phyloP scores from a whole-genome alignment of 345 rosid genomes.

The Boechera stricta region DNA sequence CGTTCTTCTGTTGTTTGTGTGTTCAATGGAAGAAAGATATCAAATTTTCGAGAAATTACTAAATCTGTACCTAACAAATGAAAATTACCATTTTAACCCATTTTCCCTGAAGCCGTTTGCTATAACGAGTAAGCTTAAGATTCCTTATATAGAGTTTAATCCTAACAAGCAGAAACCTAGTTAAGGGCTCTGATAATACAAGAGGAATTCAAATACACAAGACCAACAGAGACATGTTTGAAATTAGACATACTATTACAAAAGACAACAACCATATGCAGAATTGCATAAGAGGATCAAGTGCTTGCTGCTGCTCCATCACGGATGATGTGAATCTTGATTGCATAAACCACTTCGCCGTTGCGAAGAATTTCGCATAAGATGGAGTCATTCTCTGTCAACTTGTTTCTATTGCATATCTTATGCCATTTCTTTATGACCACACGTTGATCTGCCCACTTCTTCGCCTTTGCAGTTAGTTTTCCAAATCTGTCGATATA shows the following conservation, averaged over 20 bases:
- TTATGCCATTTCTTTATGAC: background rate
- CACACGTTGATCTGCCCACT: background rate
- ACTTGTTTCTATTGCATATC: background rate
- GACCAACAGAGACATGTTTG: too few species aligned
- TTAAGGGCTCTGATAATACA: too few species aligned
- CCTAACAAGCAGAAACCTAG: background rate
- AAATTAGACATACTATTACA: background rate
- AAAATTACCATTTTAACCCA: slow-evolving; percentile 1
- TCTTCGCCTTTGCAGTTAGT: background rate
- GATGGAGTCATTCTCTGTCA: background rate
- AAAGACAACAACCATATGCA: background rate
- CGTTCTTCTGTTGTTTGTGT: slow-evolving; percentile 13
- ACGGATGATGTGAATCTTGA: background rate
- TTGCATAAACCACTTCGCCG: background rate
- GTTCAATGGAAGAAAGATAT: background rate
- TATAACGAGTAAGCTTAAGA: too few species aligned
- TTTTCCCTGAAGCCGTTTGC: too few species aligned
- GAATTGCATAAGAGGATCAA: background rate
- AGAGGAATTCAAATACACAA: too few species aligned
- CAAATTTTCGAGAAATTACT: background rate
- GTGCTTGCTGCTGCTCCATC: background rate
- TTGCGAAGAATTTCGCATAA: background rate
- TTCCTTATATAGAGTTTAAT: too few species aligned
- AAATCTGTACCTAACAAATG: background rate
- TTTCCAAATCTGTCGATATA: background rate